Evolutionary conservation across 148 eudicot species (phyloP), one percentile per base, ranked within the genome.

Genomic region (Amaranthus cruentus): DNA sequence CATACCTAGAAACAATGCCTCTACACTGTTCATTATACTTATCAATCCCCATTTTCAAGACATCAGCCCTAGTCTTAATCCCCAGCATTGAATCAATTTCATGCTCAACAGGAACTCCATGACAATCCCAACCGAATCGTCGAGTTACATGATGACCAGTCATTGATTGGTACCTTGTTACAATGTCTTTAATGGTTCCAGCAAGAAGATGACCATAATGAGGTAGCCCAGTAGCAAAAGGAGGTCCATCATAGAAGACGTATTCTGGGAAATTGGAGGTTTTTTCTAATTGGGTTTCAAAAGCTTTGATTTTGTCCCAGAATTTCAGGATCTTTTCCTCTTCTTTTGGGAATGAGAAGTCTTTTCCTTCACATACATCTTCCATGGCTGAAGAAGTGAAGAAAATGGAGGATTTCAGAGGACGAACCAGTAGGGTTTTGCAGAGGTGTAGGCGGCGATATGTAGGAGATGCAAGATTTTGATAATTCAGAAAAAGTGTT

Each of bases 71-170:
- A 15, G 79, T 83, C 82, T 81, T 91, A 51, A 95, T 95, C 62
- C 90, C 93, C 5, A 90, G 49, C 48, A 83, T 87, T 6, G 68
- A 71, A 72, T 95, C 98, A 57, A 91, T 95, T 76, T 95, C 98
- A 50, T 85, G 92, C 79, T 95, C 97, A 6, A 95, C 88, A 0
- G 97, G 98, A 4, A 91, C 80, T 0, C 97, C 98, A 14, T 91
- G 98, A 74, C 98, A 95, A 48, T 95, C 98, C 98, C 98, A 95
- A 7, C 98, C 98, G 74, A 95, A 95, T 0, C 97, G 79, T 1
- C 98, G 86, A 3, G 98, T 95, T 2, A 95, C 98, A 46, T 91
- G 98, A 76, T 85, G 93, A 12, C 97, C 98, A 8, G 87, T 88
- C 85, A 83, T 84, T 5, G 96, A 76, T 72, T 95, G 97, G 81